These are phyloP conservation scores for Lentinula aciculospora DNA, from an alignment of 768 basidiomycete genomes.

Conservation along the genomic window DNA sequence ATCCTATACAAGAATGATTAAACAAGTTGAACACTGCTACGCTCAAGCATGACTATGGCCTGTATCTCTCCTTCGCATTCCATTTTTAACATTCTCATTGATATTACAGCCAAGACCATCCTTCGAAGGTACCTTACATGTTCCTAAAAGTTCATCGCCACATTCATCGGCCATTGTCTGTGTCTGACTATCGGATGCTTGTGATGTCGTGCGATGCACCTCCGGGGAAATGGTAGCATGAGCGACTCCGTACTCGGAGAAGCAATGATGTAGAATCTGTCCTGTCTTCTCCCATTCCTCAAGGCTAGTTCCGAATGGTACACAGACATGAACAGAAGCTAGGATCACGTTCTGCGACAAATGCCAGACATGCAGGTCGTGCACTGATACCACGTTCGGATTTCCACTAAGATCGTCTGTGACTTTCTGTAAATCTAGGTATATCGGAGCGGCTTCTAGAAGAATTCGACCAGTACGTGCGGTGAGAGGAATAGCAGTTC, in stretches of 20 bases:
- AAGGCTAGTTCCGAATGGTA: constrained; percentile 39
- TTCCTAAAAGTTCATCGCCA: constrained; percentile 1
- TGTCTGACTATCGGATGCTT: neutral
- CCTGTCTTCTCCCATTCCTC: constrained; percentile 48
- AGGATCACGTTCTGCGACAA: constrained; percentile 48
- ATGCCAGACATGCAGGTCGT: constrained; percentile 53
- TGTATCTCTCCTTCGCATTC: neutral
- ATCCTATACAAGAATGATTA: too few relatives aligned
- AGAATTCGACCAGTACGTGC: constrained; percentile 43
- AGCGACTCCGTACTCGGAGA: constrained; percentile 44
- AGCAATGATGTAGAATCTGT: constrained; percentile 41
- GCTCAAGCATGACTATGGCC: neutral
- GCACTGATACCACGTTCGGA: constrained; percentile 40
- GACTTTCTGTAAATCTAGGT: constrained; percentile 43
- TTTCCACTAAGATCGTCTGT: constrained; percentile 42
- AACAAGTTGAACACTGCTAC: too few relatives aligned
- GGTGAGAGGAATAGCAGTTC: constrained; percentile 45
- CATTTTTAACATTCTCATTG: neutral
- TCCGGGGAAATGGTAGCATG: constrained; percentile 55
- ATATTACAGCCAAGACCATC: constrained; percentile 5
- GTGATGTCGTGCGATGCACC: constrained; percentile 20
- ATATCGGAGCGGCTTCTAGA: constrained; percentile 45
- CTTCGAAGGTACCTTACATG: constrained; percentile 1
- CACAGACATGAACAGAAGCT: constrained; percentile 50
- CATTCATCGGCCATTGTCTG: neutral